A percentile compares a stretch with the other conserved stretches of the same genome.
Evolutionary conservation across 129 eudicot genomes (phyloP).

Genomic region (Flaveria trinervia): DNA sequence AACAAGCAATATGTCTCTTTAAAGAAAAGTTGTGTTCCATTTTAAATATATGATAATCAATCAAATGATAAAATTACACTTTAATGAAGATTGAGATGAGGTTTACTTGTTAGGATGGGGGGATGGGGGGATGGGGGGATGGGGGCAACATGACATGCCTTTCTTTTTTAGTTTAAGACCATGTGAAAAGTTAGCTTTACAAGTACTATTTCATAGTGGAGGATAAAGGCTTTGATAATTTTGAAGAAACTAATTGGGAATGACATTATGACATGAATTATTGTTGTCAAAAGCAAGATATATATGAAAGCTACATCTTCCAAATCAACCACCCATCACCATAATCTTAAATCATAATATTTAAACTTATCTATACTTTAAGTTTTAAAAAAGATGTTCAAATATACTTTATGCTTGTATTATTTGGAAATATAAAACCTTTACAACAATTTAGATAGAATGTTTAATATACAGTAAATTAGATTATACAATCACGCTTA

Average conservation of each 20-base stretch:
- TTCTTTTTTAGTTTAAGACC: conserved; percentile 29
- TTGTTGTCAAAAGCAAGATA: conserved; percentile 43
- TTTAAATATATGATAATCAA: neutral
- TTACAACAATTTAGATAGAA: too few species aligned
- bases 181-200: conserved; percentile 41
- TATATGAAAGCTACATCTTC: conserved; percentile 29
- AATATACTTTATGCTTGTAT: neutral
- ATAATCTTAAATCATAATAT: neutral
- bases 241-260: conserved; percentile 32
- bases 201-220: conserved; percentile 42
- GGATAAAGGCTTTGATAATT: conserved; percentile 16
- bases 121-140: too few species aligned
- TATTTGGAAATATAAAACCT: conserved; percentile 3
- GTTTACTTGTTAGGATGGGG: conserved; percentile 22
- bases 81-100: neutral
- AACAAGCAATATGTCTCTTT: neutral
- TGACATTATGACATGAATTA: conserved; percentile 41
- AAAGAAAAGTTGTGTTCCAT: neutral
- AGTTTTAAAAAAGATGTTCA: neutral
- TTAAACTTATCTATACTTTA: conserved; percentile 15
- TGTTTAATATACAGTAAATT: too few species aligned
- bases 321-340: conserved; percentile 22
- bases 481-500: too few species aligned
- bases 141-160: conserved; percentile 33
- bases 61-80: neutral